phyloP scores from a whole-genome alignment of 1,284 basidiomycete genomes.

The Fomitopsis betulina region DNA sequence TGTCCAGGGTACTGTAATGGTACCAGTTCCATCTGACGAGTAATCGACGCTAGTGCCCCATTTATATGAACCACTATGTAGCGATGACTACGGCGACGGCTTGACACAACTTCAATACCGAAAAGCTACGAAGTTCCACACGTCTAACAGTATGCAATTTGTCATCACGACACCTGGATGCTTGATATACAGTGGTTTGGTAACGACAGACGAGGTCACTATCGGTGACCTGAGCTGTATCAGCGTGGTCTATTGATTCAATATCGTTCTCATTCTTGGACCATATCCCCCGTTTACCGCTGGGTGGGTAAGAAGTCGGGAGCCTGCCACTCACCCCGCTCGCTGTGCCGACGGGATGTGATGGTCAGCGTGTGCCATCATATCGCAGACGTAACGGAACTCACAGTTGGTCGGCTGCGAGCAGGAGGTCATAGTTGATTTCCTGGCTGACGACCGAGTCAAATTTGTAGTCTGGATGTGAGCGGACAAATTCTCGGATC shows the following conservation, averaged over 20 bases:
- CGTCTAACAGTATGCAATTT: not conserved
- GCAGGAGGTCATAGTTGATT: conserved; percentile 93
- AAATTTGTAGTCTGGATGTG: conserved; percentile 86
- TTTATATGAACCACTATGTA: not conserved
- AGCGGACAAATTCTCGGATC: conserved; percentile 89
- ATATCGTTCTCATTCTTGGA: not conserved
- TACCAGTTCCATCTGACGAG: no score
- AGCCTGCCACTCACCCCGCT: conserved; percentile 20
- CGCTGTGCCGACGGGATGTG: conserved; percentile 13
- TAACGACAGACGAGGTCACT: no score
- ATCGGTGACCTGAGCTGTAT: no score
- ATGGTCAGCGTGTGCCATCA: not conserved
- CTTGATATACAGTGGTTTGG: not conserved
- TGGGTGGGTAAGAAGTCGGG: conserved; percentile 20
- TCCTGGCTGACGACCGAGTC: conserved; percentile 89
- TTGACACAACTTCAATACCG: not conserved
- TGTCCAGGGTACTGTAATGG: no score
- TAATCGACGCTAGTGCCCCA: not conserved
- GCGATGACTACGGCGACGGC: not conserved
- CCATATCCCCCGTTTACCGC: not conserved
- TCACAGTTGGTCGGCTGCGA: conserved; percentile 90
- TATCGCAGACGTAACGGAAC: conserved; percentile 23
- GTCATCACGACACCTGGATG: not conserved
- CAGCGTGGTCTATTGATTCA: no score
- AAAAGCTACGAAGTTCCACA: not conserved